These are phyloP conservation scores for Dothistroma septosporum DNA, from an alignment of 2,329 filamentous ascomycete species.

Conservation along the genomic window DNA sequence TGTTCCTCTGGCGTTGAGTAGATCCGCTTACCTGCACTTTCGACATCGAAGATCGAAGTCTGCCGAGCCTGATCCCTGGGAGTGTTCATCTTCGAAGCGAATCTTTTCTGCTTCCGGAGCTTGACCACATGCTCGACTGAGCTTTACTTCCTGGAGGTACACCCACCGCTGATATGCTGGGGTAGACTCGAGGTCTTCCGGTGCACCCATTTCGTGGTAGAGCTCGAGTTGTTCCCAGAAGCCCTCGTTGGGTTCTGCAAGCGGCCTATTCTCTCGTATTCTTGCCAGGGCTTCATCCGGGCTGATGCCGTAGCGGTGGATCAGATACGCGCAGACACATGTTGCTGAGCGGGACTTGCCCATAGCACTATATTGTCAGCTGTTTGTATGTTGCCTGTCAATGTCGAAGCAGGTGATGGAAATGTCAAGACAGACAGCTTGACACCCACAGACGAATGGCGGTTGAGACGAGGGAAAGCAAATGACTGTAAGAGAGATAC, in stretches of 20 bases:
- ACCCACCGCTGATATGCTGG: conserved; percentile 78
- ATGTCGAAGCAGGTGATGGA: not conserved
- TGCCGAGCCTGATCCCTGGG: conserved; percentile 31
- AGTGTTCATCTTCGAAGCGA: conserved; percentile 71
- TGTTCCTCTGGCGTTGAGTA: not conserved
- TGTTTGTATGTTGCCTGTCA: conserved; percentile 3
- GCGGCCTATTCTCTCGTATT: conserved; percentile 65
- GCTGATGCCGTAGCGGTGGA: conserved; percentile 53
- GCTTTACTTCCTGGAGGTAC: conserved; percentile 61
- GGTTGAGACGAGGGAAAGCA: not conserved
- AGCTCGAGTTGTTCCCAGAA: conserved; percentile 87
- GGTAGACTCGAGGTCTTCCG: conserved; percentile 62
- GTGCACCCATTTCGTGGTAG: conserved; percentile 83
- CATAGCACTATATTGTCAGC: conserved; percentile 63
- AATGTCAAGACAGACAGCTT: not conserved
- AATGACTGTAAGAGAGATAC: conserved; percentile 32
- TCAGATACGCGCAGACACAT: conserved; percentile 77
- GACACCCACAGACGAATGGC: not conserved
- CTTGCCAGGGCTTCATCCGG: conserved; percentile 64
- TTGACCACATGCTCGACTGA: conserved; percentile 67
- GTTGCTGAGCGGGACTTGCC: conserved; percentile 91
- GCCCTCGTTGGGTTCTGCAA: conserved; percentile 84
- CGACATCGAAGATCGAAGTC: conserved; percentile 75
- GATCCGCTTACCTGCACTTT: conserved; percentile 68
- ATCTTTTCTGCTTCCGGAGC: conserved; percentile 73